These are phyloP conservation scores for Paraconiothyrium sp. DNA, from an alignment of 2,329 filamentous ascomycete genomes.

Conservation along the genomic window DNA sequence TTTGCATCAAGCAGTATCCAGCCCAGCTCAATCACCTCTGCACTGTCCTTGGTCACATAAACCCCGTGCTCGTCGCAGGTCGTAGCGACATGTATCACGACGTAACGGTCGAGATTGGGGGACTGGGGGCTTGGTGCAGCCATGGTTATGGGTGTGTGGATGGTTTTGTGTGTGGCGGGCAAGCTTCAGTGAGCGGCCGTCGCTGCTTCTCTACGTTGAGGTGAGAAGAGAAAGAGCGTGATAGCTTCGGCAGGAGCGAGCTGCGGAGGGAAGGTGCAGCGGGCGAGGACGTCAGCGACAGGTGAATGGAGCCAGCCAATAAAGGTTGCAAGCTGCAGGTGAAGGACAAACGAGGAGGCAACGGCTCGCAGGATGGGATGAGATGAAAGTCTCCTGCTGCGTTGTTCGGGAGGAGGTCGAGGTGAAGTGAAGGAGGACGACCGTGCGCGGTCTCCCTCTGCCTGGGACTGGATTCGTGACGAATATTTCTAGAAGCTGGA, in stretches of 20 bases:
- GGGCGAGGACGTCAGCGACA: slow-evolving; percentile 24
- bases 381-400: slow-evolving; percentile 14
- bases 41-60: slow-evolving; percentile 98
- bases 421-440: slow-evolving; percentile 20
- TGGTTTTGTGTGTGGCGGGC: slow-evolving; percentile 9
- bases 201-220: slow-evolving; percentile 3
- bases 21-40: slow-evolving; percentile 98
- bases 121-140: slow-evolving; percentile 44
- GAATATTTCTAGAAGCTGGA: slow-evolving; percentile 17
- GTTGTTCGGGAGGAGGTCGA: slow-evolving; percentile 14
- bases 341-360: slow-evolving; percentile 24
- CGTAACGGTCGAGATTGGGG: slow-evolving; percentile 83
- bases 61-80: slow-evolving; percentile 99
- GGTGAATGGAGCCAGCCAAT: slow-evolving; percentile 22
- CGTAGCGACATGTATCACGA: slow-evolving; percentile 97
- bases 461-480: slow-evolving; percentile 16
- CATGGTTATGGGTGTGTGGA: slow-evolving; percentile 26
- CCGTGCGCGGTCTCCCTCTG: slow-evolving; percentile 17
- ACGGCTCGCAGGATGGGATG: slow-evolving; percentile 29
- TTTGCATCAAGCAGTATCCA: slow-evolving; percentile 97
- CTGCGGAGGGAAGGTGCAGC: slow-evolving; percentile 15
- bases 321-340: slow-evolving; percentile 26
- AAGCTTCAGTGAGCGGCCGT: slow-evolving; percentile 16
- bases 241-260: slow-evolving; percentile 1
- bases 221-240: slow-evolving; percentile 7